Evolutionary conservation across 305 asterid species (phyloP).

Genomic region (Solanum hybrid): DNA sequence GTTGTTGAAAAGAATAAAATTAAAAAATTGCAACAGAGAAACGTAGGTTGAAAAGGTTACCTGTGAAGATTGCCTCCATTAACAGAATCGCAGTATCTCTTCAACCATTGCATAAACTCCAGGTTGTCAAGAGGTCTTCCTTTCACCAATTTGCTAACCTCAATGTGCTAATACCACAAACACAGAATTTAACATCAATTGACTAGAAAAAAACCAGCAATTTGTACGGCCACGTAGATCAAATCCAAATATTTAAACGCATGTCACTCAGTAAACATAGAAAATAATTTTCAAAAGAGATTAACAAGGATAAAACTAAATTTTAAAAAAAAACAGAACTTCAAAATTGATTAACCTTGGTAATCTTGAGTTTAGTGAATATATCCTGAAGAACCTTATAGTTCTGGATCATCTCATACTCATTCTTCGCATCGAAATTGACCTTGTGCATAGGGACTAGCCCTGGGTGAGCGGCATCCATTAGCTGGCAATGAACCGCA

Average conservation of each 20-base stretch:
- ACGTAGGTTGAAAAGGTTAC: constrained; percentile 14
- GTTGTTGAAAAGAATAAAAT: not conserved
- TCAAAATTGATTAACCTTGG: constrained; percentile 42
- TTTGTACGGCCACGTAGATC: not conserved
- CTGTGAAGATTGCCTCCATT: constrained; percentile 44
- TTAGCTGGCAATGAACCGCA: constrained; percentile 90
- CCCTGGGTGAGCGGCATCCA: constrained; percentile 84
- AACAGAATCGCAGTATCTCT: constrained; percentile 62
- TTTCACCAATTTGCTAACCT: constrained; percentile 80
- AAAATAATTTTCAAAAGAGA: not conserved
- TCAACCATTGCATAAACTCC: constrained; percentile 98
- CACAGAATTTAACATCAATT: not conserved
- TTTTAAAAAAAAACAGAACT: not conserved
- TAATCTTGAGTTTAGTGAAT: constrained; percentile 80
- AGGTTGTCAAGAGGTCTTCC: constrained; percentile 86
- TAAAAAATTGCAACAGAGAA: not conserved
- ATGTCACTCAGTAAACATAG: not conserved
- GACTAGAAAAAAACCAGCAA: not conserved
- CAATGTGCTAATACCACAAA: constrained; percentile 49
- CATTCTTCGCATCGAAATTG: constrained; percentile 79
- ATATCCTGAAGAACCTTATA: constrained; percentile 91
- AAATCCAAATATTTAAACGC: not conserved
- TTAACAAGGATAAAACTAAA: not conserved
- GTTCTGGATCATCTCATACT: constrained; percentile 92
- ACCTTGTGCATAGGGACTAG: constrained; percentile 94